phyloP scores from a whole-genome alignment of 805 yeast genomes.

The Sugiyamaella lignohabitans region DNA sequence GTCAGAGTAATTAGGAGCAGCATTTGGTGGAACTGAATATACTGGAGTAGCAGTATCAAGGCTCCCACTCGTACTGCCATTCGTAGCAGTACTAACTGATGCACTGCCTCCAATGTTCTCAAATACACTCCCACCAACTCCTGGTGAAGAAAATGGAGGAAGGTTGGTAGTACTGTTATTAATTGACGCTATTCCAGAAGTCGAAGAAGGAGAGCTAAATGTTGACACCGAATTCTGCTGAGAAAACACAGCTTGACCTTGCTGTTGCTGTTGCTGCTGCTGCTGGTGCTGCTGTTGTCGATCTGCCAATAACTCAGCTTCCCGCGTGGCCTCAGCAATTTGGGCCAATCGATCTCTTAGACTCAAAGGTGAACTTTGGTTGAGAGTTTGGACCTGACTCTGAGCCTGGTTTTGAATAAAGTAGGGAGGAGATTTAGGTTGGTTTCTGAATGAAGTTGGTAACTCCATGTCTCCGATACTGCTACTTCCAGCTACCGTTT shows the following conservation, averaged over 20 bases:
- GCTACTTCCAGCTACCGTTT: neutral
- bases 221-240: conserved; percentile 6
- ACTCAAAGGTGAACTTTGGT: neutral
- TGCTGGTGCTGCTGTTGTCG: neutral
- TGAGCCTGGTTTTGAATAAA: neutral
- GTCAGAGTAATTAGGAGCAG: conserved; percentile 5
- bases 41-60: too few relatives aligned
- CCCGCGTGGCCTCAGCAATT: conserved; percentile 30
- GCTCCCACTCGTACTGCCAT: conserved; percentile 9
- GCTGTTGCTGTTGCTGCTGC: too few relatives aligned
- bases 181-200: conserved; percentile 10
- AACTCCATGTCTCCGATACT: neutral
- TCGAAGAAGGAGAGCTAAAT: conserved; percentile 13
- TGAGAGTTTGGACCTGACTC: neutral
- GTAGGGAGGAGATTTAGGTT: neutral
- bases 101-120: too few relatives aligned
- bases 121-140: neutral
- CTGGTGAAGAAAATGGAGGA: too few relatives aligned
- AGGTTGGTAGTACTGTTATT: conserved; percentile 1
- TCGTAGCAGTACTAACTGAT: conserved; percentile 9
- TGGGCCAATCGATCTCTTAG: conserved; percentile 19
- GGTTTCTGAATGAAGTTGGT: neutral
- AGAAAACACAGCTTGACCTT: neutral
- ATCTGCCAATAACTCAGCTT: conserved; percentile 22
- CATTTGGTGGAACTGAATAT: too few relatives aligned